Evolutionary conservation across 2,329 filamentous ascomycete genomes (phyloP).

Genomic region (Xylariomycetidae sp.): DNA sequence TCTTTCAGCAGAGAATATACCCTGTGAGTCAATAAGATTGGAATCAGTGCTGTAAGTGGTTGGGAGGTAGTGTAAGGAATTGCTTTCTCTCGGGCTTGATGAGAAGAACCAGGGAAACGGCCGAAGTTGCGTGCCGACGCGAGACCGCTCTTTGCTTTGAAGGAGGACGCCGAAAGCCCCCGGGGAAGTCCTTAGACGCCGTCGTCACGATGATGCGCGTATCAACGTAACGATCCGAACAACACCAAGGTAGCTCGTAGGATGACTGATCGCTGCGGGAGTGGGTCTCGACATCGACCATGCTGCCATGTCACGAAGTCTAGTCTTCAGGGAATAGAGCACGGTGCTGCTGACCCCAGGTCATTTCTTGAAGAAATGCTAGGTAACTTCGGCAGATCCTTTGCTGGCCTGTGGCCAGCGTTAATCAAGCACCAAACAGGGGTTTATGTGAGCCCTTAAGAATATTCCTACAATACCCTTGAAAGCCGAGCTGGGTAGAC

Average conservation of each 20-base stretch:
- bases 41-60: slow-evolving; percentile 14
- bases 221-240: slow-evolving; percentile 14
- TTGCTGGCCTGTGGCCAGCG: slow-evolving; percentile 16
- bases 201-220: slow-evolving; percentile 12
- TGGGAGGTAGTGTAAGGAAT: no score
- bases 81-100: no score
- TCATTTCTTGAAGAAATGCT: slow-evolving; percentile 15
- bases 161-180: slow-evolving; percentile 17
- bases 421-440: slow-evolving; percentile 14
- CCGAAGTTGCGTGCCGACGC: no score
- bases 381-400: slow-evolving; percentile 15
- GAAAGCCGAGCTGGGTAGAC: slow-evolving; percentile 15
- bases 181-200: slow-evolving; percentile 14
- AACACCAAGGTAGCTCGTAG: slow-evolving; percentile 13
- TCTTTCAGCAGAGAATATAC: slow-evolving; percentile 13
- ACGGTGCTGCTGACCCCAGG: slow-evolving; percentile 15
- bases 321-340: slow-evolving; percentile 12
- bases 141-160: slow-evolving; percentile 13
- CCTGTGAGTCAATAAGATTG: slow-evolving; percentile 22
- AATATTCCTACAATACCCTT: slow-evolving; percentile 16
- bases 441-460: slow-evolving; percentile 14
- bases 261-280: slow-evolving; percentile 16
- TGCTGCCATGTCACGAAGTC: slow-evolving; percentile 9
- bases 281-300: slow-evolving; percentile 16
- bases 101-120: no score